Conservation (phyloP, 768 basidiomycete species). For the Hypsizygus marmoreus region DNA sequence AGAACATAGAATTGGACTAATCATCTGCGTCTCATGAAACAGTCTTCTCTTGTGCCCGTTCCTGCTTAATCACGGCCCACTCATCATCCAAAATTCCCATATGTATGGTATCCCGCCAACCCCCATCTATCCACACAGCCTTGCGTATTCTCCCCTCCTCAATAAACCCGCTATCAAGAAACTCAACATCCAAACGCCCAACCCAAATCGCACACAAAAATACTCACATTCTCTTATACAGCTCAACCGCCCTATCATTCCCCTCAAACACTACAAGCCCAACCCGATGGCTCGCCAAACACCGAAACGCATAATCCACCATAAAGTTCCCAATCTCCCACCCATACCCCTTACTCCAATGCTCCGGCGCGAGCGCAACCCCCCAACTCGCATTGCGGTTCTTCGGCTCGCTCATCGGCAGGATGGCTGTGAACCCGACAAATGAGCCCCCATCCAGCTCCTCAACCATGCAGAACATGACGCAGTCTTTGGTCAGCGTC, state of each 20-base stretch:
- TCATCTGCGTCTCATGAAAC: background rate
- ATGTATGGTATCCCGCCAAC: constrained; percentile 20
- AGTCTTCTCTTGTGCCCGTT: background rate
- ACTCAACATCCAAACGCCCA: background rate
- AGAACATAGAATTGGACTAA: too few relatives aligned
- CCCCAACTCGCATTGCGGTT: constrained; percentile 17
- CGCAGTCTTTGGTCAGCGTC: constrained; percentile 6
- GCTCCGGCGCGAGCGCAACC: constrained; percentile 16
- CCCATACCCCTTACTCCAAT: constrained; percentile 44
- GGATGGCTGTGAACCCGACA: constrained; percentile 14
- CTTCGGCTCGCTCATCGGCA: constrained; percentile 10
- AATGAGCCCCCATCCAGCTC: constrained; percentile 5
- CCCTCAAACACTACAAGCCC: constrained; percentile 39
- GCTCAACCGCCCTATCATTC: constrained; percentile 38
- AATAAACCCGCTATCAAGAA: constrained; percentile 22
- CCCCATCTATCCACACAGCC: constrained; percentile 18
- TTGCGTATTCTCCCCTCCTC: constrained; percentile 24
- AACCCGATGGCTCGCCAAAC: constrained; percentile 41
- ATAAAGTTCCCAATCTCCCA: constrained; percentile 41
- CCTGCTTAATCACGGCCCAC: constrained; percentile 13
- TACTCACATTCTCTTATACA: constrained; percentile 46
- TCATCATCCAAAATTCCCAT: constrained; percentile 29
- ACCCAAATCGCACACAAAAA: background rate
- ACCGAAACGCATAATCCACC: constrained; percentile 40
- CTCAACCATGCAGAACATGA: constrained; percentile 19